Percentiles rank a stretch among this genome's conserved stretches.
phyloP scores from a whole-genome alignment of 2,329 filamentous ascomycete genomes.

The Penicillium palitans region DNA sequence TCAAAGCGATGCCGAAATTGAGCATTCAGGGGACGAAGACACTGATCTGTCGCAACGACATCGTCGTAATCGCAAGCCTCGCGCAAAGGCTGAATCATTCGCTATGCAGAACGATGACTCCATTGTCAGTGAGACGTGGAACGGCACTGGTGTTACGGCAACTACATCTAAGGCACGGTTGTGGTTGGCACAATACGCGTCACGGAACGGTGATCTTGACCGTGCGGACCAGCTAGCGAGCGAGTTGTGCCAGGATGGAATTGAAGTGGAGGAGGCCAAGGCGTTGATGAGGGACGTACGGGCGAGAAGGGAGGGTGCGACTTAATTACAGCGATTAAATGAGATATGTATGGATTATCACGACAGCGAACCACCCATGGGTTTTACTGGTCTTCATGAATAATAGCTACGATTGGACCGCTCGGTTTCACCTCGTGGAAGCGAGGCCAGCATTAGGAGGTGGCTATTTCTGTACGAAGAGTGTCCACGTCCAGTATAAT shows the following conservation, averaged over 20 bases:
- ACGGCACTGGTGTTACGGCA: slow-evolving; percentile 79
- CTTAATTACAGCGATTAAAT: slow-evolving; percentile 4
- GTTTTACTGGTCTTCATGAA: not conserved
- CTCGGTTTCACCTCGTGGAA: not conserved
- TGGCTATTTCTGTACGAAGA: not conserved
- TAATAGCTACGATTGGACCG: slow-evolving; percentile 1
- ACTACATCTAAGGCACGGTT: slow-evolving; percentile 90
- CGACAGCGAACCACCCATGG: not conserved
- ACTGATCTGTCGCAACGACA: slow-evolving; percentile 63
- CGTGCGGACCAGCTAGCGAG: slow-evolving; percentile 78
- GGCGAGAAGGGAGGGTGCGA: slow-evolving; percentile 63
- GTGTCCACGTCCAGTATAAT: not conserved
- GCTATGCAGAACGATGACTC: slow-evolving; percentile 38
- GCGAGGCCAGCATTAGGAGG: not conserved
- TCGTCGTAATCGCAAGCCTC: slow-evolving; percentile 46
- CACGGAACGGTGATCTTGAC: slow-evolving; percentile 71
- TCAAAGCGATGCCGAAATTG: slow-evolving; percentile 38
- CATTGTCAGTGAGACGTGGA: slow-evolving; percentile 38
- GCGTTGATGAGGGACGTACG: slow-evolving; percentile 84
- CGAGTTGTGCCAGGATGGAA: slow-evolving; percentile 91
- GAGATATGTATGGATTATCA: slow-evolving; percentile 1
- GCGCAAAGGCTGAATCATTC: slow-evolving; percentile 31
- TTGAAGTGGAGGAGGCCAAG: slow-evolving; percentile 96
- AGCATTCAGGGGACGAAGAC: slow-evolving; percentile 34
- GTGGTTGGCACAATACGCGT: slow-evolving; percentile 85